Evolutionary conservation across 345 rosid species (phyloP).

Genomic region (Eucalyptus rudis): DNA sequence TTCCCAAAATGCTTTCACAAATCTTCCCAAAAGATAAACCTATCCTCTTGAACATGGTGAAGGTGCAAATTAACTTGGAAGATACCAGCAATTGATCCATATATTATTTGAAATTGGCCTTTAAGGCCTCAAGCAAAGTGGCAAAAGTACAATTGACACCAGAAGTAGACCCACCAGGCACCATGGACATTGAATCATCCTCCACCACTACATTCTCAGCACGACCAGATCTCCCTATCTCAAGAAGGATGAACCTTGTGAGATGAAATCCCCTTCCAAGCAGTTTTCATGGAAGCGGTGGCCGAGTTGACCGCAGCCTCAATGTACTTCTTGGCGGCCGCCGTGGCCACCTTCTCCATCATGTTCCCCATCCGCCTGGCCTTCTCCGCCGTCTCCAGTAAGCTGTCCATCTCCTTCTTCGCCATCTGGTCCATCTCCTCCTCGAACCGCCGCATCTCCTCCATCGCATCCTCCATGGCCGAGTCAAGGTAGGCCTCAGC

Average conservation of each 20-base stretch:
- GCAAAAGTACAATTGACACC: not conserved
- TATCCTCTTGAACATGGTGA: not conserved
- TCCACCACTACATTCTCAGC: not conserved
- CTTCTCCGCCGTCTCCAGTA: constrained; percentile 43
- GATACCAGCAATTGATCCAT: not conserved
- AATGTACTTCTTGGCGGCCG: constrained; percentile 56
- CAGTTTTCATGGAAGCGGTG: constrained; percentile 71
- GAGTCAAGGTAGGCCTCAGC: constrained; percentile 63
- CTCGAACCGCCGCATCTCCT: constrained; percentile 50
- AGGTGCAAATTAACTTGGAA: not conserved
- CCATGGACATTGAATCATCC: not conserved
- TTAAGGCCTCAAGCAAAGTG: not conserved
- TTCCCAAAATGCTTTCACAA: not conserved
- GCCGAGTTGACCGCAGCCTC: constrained; percentile 78
- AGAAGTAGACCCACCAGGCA: not conserved
- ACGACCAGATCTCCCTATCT: not conserved
- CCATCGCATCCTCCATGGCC: constrained; percentile 70
- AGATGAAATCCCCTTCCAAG: constrained; percentile 48
- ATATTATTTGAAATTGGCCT: not conserved
- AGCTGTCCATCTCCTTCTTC: constrained; percentile 16
- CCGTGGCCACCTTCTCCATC: constrained; percentile 47
- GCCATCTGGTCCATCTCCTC: constrained; percentile 60
- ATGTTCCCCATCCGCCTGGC: constrained; percentile 49
- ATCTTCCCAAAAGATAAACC: fast-evolving
- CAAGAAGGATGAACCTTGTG: constrained; percentile 74